These are phyloP conservation scores for Fraxinus paxiana DNA, from an alignment of 305 asterid genomes.

Conservation along the genomic window DNA sequence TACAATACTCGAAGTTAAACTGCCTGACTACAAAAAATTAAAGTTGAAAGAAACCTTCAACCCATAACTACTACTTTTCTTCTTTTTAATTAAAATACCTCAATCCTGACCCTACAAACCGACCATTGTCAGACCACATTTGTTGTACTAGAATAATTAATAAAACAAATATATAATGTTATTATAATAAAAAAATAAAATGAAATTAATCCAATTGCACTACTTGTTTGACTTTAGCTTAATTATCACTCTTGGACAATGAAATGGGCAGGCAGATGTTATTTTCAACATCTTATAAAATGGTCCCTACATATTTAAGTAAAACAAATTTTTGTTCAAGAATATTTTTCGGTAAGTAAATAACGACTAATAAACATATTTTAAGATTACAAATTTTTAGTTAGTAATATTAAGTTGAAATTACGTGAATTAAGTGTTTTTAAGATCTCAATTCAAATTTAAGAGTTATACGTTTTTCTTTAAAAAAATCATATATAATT, in stretches of 20 bases:
- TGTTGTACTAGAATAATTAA: neutral
- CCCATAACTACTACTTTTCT: neutral
- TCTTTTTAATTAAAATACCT: slow-evolving; percentile 8
- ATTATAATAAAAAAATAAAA: no score
- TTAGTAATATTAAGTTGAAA: no score
- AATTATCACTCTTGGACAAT: neutral
- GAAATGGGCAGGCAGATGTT: neutral
- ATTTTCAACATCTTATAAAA: slow-evolving; percentile 11
- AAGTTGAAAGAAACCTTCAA: neutral
- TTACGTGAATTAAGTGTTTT: no score
- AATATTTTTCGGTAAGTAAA: no score
- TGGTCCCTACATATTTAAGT: neutral
- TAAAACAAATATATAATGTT: neutral
- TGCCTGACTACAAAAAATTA: neutral
- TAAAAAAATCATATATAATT: no score
- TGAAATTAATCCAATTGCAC: neutral
- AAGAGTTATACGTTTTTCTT: no score
- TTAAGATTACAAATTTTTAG: no score
- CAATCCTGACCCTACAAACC: slow-evolving; percentile 34
- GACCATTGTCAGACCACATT: slow-evolving; percentile 18
- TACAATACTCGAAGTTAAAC: neutral
- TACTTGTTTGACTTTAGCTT: neutral
- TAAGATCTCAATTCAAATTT: no score
- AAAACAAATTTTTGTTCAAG: no score
- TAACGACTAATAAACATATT: no score